Evolutionary conservation across 306 rosid genomes (phyloP).

Genomic region (Hippophae tibetana): DNA sequence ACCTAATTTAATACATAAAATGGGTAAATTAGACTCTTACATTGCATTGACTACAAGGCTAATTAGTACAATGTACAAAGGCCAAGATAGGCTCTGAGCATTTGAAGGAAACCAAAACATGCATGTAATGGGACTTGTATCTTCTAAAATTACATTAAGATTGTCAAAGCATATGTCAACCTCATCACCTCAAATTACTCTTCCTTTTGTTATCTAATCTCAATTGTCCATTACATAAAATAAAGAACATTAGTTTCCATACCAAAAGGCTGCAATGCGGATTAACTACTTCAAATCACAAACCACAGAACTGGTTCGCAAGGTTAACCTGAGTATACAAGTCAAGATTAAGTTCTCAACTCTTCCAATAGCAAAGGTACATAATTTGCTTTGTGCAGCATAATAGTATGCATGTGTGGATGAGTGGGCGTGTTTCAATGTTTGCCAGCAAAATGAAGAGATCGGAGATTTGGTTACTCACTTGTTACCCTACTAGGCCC

Average conservation of each 20-base stretch:
- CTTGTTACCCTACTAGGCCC: conserved; percentile 36
- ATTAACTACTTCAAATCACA: conserved; percentile 19
- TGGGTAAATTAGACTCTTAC: conserved; percentile 20
- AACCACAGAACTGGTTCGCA: conserved; percentile 17
- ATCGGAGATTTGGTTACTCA: conserved; percentile 19
- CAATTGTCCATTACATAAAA: conserved; percentile 23
- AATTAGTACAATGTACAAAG: conserved; percentile 45
- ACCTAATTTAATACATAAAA: conserved; percentile 25
- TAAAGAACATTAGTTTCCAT: conserved; percentile 18
- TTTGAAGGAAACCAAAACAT: conserved; percentile 33
- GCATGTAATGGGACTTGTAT: conserved; percentile 17
- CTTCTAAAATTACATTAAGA: conserved; percentile 23
- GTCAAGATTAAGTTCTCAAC: conserved; percentile 5
- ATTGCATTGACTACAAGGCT: conserved; percentile 20
- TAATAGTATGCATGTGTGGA: background rate
- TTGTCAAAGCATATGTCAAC: conserved; percentile 19
- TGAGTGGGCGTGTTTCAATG: background rate
- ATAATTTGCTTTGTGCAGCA: background rate
- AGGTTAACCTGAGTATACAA: conserved; percentile 38
- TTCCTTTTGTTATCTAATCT: conserved; percentile 12
- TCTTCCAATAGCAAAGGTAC: background rate
- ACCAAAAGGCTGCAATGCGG: conserved; percentile 24
- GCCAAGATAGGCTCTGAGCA: conserved; percentile 10
- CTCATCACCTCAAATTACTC: conserved; percentile 20
- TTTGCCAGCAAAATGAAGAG: too few relatives aligned